These are phyloP conservation scores for Sporothrix dimorphospora DNA, from an alignment of 2,329 filamentous ascomycete species.

Conservation along the genomic window DNA sequence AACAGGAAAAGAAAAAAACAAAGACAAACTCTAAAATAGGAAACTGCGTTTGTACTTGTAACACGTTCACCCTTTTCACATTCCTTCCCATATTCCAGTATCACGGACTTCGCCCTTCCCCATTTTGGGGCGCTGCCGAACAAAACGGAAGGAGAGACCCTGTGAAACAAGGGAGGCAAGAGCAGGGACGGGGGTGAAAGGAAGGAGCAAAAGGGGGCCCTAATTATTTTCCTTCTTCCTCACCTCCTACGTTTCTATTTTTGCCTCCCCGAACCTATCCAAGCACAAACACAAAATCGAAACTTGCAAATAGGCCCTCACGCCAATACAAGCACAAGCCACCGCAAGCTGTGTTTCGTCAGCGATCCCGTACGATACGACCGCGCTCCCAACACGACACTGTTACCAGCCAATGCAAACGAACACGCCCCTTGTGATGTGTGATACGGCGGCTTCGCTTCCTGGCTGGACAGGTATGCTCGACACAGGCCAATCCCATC, in stretches of 20 bases:
- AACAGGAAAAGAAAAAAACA: background rate
- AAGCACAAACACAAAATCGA: background rate
- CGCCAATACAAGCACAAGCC: background rate
- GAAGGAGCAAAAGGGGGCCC: background rate
- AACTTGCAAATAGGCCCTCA: background rate
- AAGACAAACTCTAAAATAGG: slow-evolving; percentile 17
- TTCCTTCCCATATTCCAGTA: background rate
- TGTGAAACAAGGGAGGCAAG: slow-evolving; percentile 18
- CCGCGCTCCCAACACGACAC: background rate
- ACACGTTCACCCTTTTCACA: background rate
- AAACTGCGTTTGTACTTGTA: slow-evolving; percentile 9
- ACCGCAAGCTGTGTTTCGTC: slow-evolving; percentile 6
- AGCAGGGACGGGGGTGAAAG: background rate
- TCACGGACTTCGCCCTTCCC: slow-evolving; percentile 13
- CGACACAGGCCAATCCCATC: background rate
- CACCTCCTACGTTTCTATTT: background rate
- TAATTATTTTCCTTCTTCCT: background rate
- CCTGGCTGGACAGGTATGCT: background rate
- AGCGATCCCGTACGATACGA: background rate
- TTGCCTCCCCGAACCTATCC: slow-evolving; percentile 2
- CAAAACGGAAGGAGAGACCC: background rate
- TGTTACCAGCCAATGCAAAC: slow-evolving; percentile 7
- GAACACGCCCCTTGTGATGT: background rate
- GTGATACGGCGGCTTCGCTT: background rate
- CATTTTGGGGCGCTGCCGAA: background rate